Conservation (phyloP, 495 filamentous ascomycete genomes). For the Penicillium ucsense region DNA sequence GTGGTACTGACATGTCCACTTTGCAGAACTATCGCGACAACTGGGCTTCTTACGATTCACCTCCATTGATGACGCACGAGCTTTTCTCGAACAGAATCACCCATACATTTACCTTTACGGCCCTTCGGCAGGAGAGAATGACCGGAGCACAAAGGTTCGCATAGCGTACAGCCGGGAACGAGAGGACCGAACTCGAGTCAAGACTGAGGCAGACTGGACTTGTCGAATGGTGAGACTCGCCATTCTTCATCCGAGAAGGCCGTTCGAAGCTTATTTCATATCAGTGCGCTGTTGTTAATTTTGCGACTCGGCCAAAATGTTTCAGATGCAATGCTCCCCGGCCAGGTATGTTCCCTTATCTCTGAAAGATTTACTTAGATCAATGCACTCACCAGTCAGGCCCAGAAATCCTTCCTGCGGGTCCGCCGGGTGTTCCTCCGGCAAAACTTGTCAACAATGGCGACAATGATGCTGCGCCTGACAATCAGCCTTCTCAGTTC, state of each 20-base stretch:
- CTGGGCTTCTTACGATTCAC: constrained; percentile 63
- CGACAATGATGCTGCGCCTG: constrained; percentile 70
- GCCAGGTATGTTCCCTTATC: constrained; percentile 44
- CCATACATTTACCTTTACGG: constrained; percentile 53
- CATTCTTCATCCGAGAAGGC: no score
- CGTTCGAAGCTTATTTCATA: background rate
- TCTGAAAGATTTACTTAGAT: background rate
- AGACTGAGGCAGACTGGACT: constrained; percentile 64
- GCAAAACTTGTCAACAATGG: constrained; percentile 51
- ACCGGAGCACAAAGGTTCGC: constrained; percentile 48
- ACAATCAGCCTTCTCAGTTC: constrained; percentile 69
- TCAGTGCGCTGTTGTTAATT: constrained; percentile 68
- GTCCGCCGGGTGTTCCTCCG: constrained; percentile 25
- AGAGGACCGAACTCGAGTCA: constrained; percentile 41
- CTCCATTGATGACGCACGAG: constrained; percentile 46
- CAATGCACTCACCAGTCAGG: constrained; percentile 10
- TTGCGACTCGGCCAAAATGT: constrained; percentile 56
- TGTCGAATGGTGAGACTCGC: constrained; percentile 53
- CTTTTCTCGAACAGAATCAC: constrained; percentile 57
- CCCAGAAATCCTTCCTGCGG: constrained; percentile 13
- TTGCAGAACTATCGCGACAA: constrained; percentile 46
- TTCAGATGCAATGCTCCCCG: constrained; percentile 65
- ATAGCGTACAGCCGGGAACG: constrained; percentile 50
- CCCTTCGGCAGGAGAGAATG: constrained; percentile 33
- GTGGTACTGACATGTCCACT: background rate